Base-by-base conservation (phyloP, 2,329 filamentous ascomycete species). In the Botrytis paeoniae region DNA sequence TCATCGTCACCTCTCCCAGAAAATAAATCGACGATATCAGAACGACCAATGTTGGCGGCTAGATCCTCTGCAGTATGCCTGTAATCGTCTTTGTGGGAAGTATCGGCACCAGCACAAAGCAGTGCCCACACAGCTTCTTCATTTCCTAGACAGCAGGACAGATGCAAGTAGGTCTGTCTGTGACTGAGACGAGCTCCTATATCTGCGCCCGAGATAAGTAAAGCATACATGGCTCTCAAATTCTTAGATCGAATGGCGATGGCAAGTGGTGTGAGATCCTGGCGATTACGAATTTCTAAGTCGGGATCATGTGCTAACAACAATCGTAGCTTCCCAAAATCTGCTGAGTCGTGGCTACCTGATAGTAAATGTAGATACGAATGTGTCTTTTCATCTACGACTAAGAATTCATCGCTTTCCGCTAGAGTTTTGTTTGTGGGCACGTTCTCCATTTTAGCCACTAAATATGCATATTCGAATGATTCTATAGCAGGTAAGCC, bases 1-100 rank as follows among this genome's bases (percentile, higher is more conserved):
- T 0, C 14, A 12, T 41, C 10, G 1, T 22, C 10, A 32, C 6
- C 22, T 16, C 4, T 14, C 35, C 20, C 1, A 12, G 4, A 0
- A 5, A 70, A 48, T 29, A 51, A 29, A 32, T 16, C 12, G 29
- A 39, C 14, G 35, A 57, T 29, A 8, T 54, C 43, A 8, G 20
- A 32, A 25, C 35, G 25, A 1, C 35, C 60, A 7, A 12, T 54
- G 5, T 16, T 1, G 1, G 8, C 6, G 16, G 45, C 69, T 14
- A 57, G 10, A n/a, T 29, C n/a, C 20, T 32, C 12, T 22, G 60
- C 69, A 14, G 37, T 65, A 20, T 9, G 1, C 2, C 60, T 37
- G 1, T 12, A 1, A 16, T 65, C 8, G 9, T 65, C 59, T 10
- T 14, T n/a, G 4, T 8, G n/a, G 1, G 37, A 35, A 32, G 12